Evolutionary conservation across 352 stramenopile genomes (phyloP).

Genomic region (Phytophthora nicotianae): DNA sequence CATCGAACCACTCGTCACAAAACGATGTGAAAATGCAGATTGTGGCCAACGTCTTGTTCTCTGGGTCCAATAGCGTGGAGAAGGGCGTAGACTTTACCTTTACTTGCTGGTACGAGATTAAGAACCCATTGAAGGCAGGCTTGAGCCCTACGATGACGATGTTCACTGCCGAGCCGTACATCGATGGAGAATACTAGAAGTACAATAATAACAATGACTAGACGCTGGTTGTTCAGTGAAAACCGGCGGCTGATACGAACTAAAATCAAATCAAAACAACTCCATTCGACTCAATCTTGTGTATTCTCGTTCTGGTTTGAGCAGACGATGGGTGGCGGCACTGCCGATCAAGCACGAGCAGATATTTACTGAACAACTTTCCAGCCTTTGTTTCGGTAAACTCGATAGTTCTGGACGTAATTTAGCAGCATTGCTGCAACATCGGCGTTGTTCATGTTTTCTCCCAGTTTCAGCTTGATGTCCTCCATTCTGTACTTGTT

Average conservation of each 20-base stretch:
- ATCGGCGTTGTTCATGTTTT: not conserved
- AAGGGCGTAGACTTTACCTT: constrained; percentile 50
- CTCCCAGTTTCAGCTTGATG: no score
- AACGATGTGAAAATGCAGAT: constrained; percentile 48
- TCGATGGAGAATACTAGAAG: constrained; percentile 48
- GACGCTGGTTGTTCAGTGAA: no score
- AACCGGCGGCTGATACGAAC: no score
- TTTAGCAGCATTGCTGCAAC: not conserved
- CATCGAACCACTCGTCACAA: constrained; percentile 5
- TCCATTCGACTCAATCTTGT: no score
- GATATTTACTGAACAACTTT: no score
- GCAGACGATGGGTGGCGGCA: no score
- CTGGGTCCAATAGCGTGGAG: constrained; percentile 23
- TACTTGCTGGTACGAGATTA: constrained; percentile 52
- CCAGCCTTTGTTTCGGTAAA: not conserved
- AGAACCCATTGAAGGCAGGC: constrained; percentile 15
- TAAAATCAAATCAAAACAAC: no score
- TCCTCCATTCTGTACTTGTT: no score
- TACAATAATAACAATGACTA: constrained; percentile 57
- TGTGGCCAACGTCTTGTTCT: constrained; percentile 48
- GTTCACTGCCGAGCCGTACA: constrained; percentile 49
- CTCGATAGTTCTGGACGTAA: not conserved
- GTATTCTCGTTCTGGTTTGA: no score
- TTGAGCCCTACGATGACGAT: constrained; percentile 21
- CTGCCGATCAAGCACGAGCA: no score